Base-by-base conservation (phyloP, 768 basidiomycete species). In the Xanthoconium stramineum region DNA sequence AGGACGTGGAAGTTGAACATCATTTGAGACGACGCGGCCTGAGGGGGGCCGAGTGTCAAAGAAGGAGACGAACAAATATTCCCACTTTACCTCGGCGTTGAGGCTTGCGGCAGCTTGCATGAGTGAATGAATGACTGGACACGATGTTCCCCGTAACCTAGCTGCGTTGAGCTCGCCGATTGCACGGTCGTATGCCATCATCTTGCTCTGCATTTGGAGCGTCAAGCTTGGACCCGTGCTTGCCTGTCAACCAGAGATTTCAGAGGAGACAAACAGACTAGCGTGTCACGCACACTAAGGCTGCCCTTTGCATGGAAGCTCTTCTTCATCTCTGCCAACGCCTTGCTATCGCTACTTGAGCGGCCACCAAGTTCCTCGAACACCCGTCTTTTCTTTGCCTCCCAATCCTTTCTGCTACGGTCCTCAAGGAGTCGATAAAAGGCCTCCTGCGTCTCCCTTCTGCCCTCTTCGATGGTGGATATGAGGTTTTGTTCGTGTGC, bases 401-500 rank as follows among this genome's bases (percentile, higher is more conserved):
- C 93, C 94, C 93, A 96, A 62, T 94, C 90, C 50, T 82, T 80
- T 58, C 83, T 80, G 58, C 84, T 84, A 28, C 87, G 79, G 40
- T 88, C 83, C 65, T 93, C 88, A 33, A 95, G 73, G 33, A 88
- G 82, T 29, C 83, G 81, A 67, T 94, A 94, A 63, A 95, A 95
- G 61, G 88, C 84, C 57, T 87, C 81, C 65, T 93, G 89, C 0
- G 94, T 95, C 62, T 91, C 85, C 60, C 86, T 83, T 40, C 94
- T 76, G 2, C 88, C 89, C 67, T 96, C 91, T 66, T 96, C 94
- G 53, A 98, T 94, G 1, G 94, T 92, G 2, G 91, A 91, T 55
- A 96, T 93, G 53, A 98, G 84, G 60, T 91, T 92, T 69, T 95
- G 94, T 67, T 98, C 94, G 65, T 96, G 92, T 1, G 91, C 90